phyloP scores from a whole-genome alignment of 805 yeast species.

The Barnettozyma sp. region DNA sequence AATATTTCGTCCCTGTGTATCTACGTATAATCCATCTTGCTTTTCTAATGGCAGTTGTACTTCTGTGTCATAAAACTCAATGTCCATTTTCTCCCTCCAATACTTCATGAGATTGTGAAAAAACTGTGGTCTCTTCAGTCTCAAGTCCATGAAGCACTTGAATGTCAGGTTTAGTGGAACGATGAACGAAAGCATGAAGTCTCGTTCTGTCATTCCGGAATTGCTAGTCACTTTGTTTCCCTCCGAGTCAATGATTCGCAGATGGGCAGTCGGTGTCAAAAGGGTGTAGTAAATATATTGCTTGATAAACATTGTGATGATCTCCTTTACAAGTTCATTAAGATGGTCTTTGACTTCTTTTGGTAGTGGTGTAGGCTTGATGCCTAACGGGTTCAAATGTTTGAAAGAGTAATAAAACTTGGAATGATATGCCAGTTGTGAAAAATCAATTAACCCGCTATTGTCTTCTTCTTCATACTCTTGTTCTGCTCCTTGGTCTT shows the following conservation, averaged over 20 bases:
- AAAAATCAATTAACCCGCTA: slow-evolving; percentile 1
- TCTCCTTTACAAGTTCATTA: neutral
- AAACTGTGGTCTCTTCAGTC: neutral
- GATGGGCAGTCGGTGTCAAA: neutral
- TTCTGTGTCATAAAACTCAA: slow-evolving; percentile 3
- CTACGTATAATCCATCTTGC: slow-evolving; percentile 1
- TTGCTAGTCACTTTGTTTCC: neutral
- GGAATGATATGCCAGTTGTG: slow-evolving; percentile 1
- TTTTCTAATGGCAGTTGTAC: neutral
- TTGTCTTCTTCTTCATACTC: neutral
- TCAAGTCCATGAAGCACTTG: neutral
- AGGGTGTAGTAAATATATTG: neutral
- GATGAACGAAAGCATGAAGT: neutral
- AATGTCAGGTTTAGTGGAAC: neutral
- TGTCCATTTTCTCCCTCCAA: slow-evolving; percentile 3
- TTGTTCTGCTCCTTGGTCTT: too few relatives aligned
- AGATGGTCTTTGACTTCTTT: neutral
- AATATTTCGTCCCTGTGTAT: slow-evolving; percentile 1
- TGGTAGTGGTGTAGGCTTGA: slow-evolving; percentile 1
- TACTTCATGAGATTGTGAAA: neutral
- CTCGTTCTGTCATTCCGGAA: neutral
- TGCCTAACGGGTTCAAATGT: neutral
- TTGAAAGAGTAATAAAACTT: neutral
- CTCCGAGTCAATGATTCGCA: neutral
- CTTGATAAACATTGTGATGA: neutral